Conservation (phyloP, 2,329 filamentous ascomycete genomes). For the Teratosphaeria pseudoeucalypti region DNA sequence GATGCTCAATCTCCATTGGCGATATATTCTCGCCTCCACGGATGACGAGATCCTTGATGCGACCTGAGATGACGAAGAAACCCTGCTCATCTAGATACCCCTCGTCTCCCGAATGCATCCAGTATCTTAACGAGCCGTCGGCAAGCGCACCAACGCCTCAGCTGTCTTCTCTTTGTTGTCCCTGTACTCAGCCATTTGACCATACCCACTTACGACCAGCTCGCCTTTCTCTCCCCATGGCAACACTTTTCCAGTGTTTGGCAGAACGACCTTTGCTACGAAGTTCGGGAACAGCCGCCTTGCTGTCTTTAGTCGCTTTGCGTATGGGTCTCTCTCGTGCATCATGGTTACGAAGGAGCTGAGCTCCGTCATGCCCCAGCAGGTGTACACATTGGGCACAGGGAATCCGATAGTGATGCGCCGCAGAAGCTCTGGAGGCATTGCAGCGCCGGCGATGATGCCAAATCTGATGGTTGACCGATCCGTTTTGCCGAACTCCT, state of each 20-base stretch:
- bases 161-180: slow-evolving; percentile 65
- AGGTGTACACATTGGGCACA: slow-evolving; percentile 58
- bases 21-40: slow-evolving; percentile 58
- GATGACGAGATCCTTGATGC: slow-evolving; percentile 24
- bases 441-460: slow-evolving; percentile 61
- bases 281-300: slow-evolving; percentile 65
- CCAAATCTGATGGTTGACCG: slow-evolving; percentile 35
- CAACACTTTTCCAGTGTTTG: slow-evolving; percentile 49
- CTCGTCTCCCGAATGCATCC: slow-evolving; percentile 50
- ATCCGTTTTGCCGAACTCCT: slow-evolving; percentile 14
- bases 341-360: slow-evolving; percentile 20
- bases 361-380: slow-evolving; percentile 55
- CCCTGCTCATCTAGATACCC: slow-evolving; percentile 37
- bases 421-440: slow-evolving; percentile 53
- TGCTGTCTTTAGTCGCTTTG: slow-evolving; percentile 58
- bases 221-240: slow-evolving; percentile 61
- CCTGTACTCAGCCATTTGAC: slow-evolving; percentile 55
- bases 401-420: slow-evolving; percentile 59
- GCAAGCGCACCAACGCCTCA: slow-evolving; percentile 45
- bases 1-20: slow-evolving; percentile 20
- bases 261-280: slow-evolving; percentile 66
- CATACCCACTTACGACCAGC: slow-evolving; percentile 68
- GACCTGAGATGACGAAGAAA: slow-evolving; percentile 27
- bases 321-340: slow-evolving; percentile 47
- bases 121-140: slow-evolving; percentile 49